A percentile compares a stretch with the other conserved stretches of the same genome.
Evolutionary conservation across 306 rosid genomes (phyloP).

Genomic region (Vigna hirtella): DNA sequence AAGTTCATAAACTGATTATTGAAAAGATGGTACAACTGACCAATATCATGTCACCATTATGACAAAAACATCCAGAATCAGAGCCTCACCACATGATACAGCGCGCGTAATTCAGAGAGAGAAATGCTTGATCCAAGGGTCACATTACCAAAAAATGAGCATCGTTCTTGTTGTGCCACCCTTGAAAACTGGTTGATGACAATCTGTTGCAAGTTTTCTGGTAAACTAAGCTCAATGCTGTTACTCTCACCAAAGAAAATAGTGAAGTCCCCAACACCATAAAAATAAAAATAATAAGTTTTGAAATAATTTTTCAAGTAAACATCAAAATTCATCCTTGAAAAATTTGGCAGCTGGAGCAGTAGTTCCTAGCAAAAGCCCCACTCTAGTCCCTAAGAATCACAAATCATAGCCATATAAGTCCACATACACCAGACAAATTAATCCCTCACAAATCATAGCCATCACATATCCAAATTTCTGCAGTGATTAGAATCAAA

Average conservation of each 20-base stretch:
- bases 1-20: constrained; percentile 34
- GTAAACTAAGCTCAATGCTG: constrained; percentile 61
- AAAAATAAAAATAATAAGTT: neutral
- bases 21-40: constrained; percentile 31
- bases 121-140: constrained; percentile 73
- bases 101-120: constrained; percentile 70
- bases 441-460: neutral
- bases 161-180: constrained; percentile 67
- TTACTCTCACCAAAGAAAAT: constrained; percentile 29
- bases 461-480: neutral
- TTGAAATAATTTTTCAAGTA: neutral
- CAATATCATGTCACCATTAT: constrained; percentile 29
- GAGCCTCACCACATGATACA: constrained; percentile 81
- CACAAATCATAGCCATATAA: neutral
- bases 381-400: neutral
- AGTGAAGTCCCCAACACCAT: constrained; percentile 9
- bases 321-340: neutral
- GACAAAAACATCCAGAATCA: constrained; percentile 33
- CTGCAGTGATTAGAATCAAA: neutral
- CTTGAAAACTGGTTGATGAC: constrained; percentile 83
- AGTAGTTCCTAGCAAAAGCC: constrained; percentile 19
- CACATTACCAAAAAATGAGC: constrained; percentile 81
- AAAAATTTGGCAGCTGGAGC: neutral
- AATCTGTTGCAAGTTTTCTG: constrained; percentile 77
- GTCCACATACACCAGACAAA: neutral